Base-by-base conservation (phyloP, 306 rosid genomes). In the Corylus heterophylla region DNA sequence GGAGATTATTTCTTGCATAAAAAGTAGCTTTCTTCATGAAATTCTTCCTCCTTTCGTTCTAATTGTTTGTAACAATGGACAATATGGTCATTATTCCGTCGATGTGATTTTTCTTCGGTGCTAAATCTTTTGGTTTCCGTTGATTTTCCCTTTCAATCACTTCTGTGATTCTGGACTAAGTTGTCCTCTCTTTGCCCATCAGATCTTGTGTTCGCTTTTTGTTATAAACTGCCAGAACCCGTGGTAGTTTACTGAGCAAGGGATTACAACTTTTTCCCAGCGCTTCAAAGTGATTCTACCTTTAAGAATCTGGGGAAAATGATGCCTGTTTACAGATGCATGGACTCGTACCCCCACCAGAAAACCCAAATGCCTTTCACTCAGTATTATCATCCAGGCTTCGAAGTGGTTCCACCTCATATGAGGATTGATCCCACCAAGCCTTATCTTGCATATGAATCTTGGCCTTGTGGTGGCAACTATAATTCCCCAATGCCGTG, bases 341-440 rank as follows among this genome's bases (percentile, higher is more conserved):
- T 82, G 85, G 94, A 92, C 58, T 87, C 97, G 17, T 74, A 78
- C 72, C 92, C 98, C 0, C 80, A 83, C 76, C 85, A 85, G 6
- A 89, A 68, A 49, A 79, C 66, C 79, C 92, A 79, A 51, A 81
- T 71, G 20, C 81, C 88, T 18, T 74, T 61, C 12, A 45, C 80
- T 66, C 83, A 79, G 27, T 80, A 58, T 63, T 82, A 73, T 59
- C 76, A 62, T n/a, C 82, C 87, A 18, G 48, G 66, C 12, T 48
- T 62, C 48, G 89, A 84, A 18, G 48, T 70, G 10, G 3, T 82
- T 54, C 84, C 88, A 14, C 74, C 91, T 79, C 89, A 79, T 71
- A 78, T 58, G 37, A 88, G 44, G 8, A 8, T 67, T 75, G 89
- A 91, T 69, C 90, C 86, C 62, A 10, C 90, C 68, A 86, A 78